These are phyloP conservation scores for Phaeosphaeria sp. DNA, from an alignment of 2,329 filamentous ascomycete genomes.

Conservation along the genomic window DNA sequence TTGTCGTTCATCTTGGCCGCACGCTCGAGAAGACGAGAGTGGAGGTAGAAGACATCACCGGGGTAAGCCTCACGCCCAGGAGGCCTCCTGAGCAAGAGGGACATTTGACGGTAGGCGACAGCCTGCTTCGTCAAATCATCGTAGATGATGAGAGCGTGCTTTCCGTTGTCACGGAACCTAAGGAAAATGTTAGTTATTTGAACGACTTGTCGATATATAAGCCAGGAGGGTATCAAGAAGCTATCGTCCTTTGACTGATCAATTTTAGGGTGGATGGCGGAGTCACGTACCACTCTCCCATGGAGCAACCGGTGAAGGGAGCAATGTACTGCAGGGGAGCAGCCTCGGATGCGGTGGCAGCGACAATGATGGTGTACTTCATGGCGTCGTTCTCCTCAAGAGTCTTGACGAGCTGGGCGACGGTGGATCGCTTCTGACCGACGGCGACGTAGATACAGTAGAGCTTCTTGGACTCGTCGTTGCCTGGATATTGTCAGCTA, in stretches of 20 bases:
- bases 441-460: conserved; percentile 99
- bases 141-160: conserved; percentile 88
- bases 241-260: not conserved
- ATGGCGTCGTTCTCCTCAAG: conserved; percentile 99
- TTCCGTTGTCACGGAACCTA: conserved; percentile 79
- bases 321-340: conserved; percentile 52
- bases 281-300: conserved; percentile 6
- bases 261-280: not conserved
- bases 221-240: not conserved
- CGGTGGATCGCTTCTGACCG: conserved; percentile 99
- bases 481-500: conserved; percentile 43
- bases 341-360: conserved; percentile 96
- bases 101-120: conserved; percentile 98
- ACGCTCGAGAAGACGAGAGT: conserved; percentile 93
- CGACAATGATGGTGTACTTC: conserved; percentile 95
- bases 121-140: conserved; percentile 99
- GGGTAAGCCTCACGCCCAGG: conserved; percentile 98
- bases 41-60: conserved; percentile 67
- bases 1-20: conserved; percentile 98
- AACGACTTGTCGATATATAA: not conserved
- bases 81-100: conserved; percentile 93
- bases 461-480: conserved; percentile 96
- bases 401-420: conserved; percentile 99
- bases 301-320: conserved; percentile 74
- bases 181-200: not conserved